Base-by-base conservation (phyloP, 495 filamentous ascomycete species). In the Aspergillus taichungensis region DNA sequence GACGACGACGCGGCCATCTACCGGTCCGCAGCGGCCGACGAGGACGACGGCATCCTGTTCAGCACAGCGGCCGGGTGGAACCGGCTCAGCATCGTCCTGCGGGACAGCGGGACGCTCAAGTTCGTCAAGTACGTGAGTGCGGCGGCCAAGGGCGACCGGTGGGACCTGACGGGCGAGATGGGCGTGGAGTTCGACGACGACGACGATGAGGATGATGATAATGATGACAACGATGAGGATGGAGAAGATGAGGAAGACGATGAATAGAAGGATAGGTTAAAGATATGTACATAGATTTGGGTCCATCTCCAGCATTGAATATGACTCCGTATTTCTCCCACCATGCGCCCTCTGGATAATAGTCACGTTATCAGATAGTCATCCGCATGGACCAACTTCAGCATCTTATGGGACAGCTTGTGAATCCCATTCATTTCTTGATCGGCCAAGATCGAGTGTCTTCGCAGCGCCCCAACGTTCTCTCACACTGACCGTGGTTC, bases 71-170 rank as follows among this genome's bases (percentile, higher is more conserved):
- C 89, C 0, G 71, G 80, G 8, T 98, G 91, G 90, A 96, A 96
- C 63, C 82, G 80, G 34, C 73, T 97, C 62, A 84, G 79, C 52
- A 76, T 99, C 37, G 94, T 97, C 10, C 67, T 99, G 37, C 77
- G 94, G 37, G 92, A 99, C 59, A 77, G 75, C 41, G 89, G 87
- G 6, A 82, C 85, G 6, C 73, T 98, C 56, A 79, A 84, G 66
- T 97, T 97, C 60, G 88, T 96, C 57, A 99, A 97, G 73, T 99
- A 95, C 62, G 85, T 97, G 32, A 90, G 85, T 69, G 71, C 68
- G 11, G 74, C 67, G 30, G 91, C 92, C 4, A 77, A 77, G 56
- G 91, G 92, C 11, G 94, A 96, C 65, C 75, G 92, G 32, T 99
- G 91, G 90, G 92, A 99, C 71, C 67, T 96, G 28, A 77, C 75